A percentile compares a stretch with the other conserved stretches of the same genome.
Evolutionary conservation across 371 early-diverging fungal genomes (phyloP).

Genomic region (Mucor piriformis): DNA sequence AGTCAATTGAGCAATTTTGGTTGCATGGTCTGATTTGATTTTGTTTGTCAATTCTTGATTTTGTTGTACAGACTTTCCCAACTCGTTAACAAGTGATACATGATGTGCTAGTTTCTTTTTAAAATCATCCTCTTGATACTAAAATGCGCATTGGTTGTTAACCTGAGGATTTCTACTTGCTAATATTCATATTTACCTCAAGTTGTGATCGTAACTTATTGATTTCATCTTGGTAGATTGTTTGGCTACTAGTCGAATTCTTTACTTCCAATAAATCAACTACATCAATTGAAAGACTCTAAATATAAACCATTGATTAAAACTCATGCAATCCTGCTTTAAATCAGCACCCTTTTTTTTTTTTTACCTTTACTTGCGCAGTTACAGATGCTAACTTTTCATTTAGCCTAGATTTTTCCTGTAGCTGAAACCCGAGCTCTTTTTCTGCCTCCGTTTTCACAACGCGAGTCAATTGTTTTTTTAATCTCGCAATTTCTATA

Average conservation of each 20-base stretch:
- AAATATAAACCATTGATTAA: not conserved
- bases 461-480: not conserved
- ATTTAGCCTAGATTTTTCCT: slow-evolving; percentile 3
- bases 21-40: slow-evolving; percentile 4
- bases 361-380: slow-evolving; percentile 12
- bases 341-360: not conserved
- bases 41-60: not conserved
- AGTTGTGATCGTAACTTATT: slow-evolving; percentile 20
- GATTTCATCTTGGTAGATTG: not conserved
- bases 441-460: not conserved
- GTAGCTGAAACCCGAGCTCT: slow-evolving; percentile 4
- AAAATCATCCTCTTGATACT: slow-evolving; percentile 12
- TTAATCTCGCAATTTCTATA: slow-evolving; percentile 11
- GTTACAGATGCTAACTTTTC: not conserved
- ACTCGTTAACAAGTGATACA: slow-evolving; percentile 1
- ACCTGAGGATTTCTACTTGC: not conserved
- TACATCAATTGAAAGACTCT: slow-evolving; percentile 2
- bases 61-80: not conserved
- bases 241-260: not conserved
- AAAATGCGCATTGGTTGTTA: not conserved
- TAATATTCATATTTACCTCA: slow-evolving; percentile 15
- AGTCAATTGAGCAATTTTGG: slow-evolving; percentile 5
- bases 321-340: not conserved
- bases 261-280: slow-evolving; percentile 10
- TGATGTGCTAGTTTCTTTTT: slow-evolving; percentile 2